Percentiles rank a stretch among this genome's conserved stretches.
phyloP scores from a whole-genome alignment of 148 eudicot genomes.

The Simmondsia chinensis region DNA sequence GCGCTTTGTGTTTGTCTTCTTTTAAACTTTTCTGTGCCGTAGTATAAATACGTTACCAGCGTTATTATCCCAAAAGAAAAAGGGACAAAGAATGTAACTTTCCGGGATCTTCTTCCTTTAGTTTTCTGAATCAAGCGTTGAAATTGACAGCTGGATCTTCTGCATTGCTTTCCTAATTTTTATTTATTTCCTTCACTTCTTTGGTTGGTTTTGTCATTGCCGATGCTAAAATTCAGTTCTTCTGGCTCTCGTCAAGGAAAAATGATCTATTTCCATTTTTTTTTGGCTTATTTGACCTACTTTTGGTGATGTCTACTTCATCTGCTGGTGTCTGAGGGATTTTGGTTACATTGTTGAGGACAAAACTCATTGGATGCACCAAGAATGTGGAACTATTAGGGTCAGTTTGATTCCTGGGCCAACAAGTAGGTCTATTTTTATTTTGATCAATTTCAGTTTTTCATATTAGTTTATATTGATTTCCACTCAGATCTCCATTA shows the following conservation, averaged over 20 bases:
- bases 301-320: not conserved
- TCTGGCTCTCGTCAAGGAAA: not conserved
- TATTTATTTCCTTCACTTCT: not conserved
- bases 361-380: too few species aligned
- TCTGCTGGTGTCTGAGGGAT: not conserved
- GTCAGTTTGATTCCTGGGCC: too few species aligned
- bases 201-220: not conserved
- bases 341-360: too few species aligned
- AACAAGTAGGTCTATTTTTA: too few species aligned
- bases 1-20: slow-evolving; percentile 4
- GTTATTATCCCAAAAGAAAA: not conserved
- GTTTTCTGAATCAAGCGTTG: too few species aligned
- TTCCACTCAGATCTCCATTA: too few species aligned
- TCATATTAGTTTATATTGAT: too few species aligned
- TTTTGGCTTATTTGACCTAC: not conserved
- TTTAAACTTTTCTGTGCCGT: not conserved
- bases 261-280: not conserved
- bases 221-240: not conserved
- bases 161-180: not conserved
- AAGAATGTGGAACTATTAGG: too few species aligned
- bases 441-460: too few species aligned
- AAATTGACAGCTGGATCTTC: too few species aligned
- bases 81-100: slow-evolving; percentile 2
- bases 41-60: not conserved
- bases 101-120: slow-evolving; percentile 1